phyloP scores from a whole-genome alignment of 208 protist genomes.

The Trypanosoma theileri region DNA sequence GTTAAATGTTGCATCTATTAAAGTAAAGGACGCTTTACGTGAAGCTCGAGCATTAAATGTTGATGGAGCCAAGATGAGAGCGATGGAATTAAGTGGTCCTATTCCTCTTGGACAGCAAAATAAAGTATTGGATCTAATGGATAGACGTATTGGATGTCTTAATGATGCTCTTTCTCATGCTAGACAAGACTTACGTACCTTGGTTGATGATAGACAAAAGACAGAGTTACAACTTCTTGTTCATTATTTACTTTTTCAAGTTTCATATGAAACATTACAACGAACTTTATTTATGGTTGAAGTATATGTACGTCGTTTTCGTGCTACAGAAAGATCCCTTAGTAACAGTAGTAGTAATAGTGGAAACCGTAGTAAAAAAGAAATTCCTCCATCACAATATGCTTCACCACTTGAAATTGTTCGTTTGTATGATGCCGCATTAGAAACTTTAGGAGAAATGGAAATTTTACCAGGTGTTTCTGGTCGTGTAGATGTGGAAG shows the following conservation, averaged over 20 bases:
- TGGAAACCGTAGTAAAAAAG: slow-evolving; percentile 30
- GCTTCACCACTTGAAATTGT: slow-evolving; percentile 84
- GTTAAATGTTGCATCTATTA: slow-evolving; percentile 65
- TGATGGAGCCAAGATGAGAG: slow-evolving; percentile 46
- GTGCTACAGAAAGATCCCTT: slow-evolving; percentile 66
- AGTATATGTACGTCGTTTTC: slow-evolving; percentile 67
- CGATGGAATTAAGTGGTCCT: slow-evolving; percentile 39
- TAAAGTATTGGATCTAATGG: slow-evolving; percentile 75
- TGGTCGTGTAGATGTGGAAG: slow-evolving; percentile 57
- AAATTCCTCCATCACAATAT: slow-evolving; percentile 63
- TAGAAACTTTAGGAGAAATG: slow-evolving; percentile 69
- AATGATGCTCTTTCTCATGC: slow-evolving; percentile 83
- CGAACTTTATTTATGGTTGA: slow-evolving; percentile 76
- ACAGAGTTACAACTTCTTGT: slow-evolving; percentile 74
- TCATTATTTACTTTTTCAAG: slow-evolving; percentile 83
- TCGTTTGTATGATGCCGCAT: slow-evolving; percentile 72
- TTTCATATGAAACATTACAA: slow-evolving; percentile 60
- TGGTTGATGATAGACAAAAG: slow-evolving; percentile 39
- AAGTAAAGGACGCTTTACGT: slow-evolving; percentile 82
- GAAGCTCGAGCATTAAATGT: slow-evolving; percentile 59
- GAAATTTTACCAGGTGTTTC: slow-evolving; percentile 77
- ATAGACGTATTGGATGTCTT: slow-evolving; percentile 76
- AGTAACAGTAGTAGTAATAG: slow-evolving; percentile 3
- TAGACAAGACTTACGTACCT: slow-evolving; percentile 63
- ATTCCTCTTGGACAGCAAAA: slow-evolving; percentile 68